Conservation (phyloP, 2,329 filamentous ascomycete species). For the Fusarium metavorans region DNA sequence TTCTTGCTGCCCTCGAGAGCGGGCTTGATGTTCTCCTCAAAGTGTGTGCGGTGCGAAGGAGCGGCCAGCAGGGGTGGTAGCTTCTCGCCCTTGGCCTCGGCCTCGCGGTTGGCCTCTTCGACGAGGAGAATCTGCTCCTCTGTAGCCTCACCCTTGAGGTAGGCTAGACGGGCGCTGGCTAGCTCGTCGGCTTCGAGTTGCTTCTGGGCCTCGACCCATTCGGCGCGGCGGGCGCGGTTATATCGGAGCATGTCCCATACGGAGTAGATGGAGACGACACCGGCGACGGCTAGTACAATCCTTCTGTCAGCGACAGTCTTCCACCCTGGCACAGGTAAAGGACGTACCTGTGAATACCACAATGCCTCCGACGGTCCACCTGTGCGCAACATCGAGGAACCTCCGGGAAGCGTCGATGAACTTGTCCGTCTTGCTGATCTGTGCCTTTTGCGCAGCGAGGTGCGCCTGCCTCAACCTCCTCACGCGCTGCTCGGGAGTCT, state of each 20-base stretch:
- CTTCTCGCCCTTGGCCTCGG: conserved; percentile 58
- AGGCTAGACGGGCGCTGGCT: conserved; percentile 68
- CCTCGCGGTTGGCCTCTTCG: conserved; percentile 66
- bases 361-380: conserved; percentile 65
- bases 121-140: conserved; percentile 68
- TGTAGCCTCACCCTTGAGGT: conserved; percentile 68
- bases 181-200: conserved; percentile 66
- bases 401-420: conserved; percentile 61
- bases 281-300: conserved; percentile 60
- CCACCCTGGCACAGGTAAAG: neutral
- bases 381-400: conserved; percentile 68
- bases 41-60: conserved; percentile 54
- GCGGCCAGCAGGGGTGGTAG: conserved; percentile 64
- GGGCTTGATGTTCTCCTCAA: conserved; percentile 51
- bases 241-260: conserved; percentile 71
- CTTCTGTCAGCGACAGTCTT: conserved; percentile 10
- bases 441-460: conserved; percentile 72
- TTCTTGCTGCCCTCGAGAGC: conserved; percentile 41
- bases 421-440: conserved; percentile 65
- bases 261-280: conserved; percentile 68
- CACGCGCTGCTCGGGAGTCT: conserved; percentile 78
- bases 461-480: conserved; percentile 76
- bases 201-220: conserved; percentile 69
- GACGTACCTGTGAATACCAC: conserved; percentile 68
- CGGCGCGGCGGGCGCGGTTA: conserved; percentile 70